These are phyloP conservation scores for Orychophragmus violaceus DNA, from an alignment of 345 rosid genomes.

Conservation along the genomic window DNA sequence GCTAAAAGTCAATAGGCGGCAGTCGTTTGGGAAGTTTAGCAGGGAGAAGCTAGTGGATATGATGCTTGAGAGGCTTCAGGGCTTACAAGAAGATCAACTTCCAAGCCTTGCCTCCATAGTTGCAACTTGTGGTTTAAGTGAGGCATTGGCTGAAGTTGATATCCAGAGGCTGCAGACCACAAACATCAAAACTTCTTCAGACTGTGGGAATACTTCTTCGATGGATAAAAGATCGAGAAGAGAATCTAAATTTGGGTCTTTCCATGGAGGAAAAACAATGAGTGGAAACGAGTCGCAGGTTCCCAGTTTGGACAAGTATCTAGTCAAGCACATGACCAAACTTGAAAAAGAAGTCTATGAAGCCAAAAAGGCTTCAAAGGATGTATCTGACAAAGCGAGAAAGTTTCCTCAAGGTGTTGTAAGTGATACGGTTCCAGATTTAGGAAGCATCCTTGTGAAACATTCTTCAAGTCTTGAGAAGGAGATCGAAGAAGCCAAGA, in stretches of 20 bases:
- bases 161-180: constrained; percentile 31
- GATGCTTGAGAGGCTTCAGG: constrained; percentile 80
- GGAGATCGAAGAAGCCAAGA: constrained; percentile 60
- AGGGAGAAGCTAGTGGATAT: constrained; percentile 50
- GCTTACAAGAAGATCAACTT: constrained; percentile 80
- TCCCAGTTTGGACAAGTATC: constrained; percentile 73
- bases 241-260: constrained; percentile 26
- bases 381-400: constrained; percentile 12
- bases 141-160: constrained; percentile 71
- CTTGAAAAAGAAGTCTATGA: constrained; percentile 81
- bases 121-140: constrained; percentile 91
- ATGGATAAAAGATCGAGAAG: constrained; percentile 30
- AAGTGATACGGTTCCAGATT: constrained; percentile 32
- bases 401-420: constrained; percentile 16
- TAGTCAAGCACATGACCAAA: constrained; percentile 72
- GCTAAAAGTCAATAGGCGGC: constrained; percentile 51
- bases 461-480: constrained; percentile 50
- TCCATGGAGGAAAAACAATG: constrained; percentile 24
- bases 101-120: constrained; percentile 88
- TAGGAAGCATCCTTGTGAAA: constrained; percentile 63
- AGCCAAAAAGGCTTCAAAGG: constrained; percentile 53
- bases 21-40: constrained; percentile 49
- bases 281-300: constrained; percentile 40
- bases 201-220: constrained; percentile 38
- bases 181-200: constrained; percentile 27